Evolutionary conservation across 371 early-diverging fungal species (phyloP).

Genomic region (Mortierella sp.): DNA sequence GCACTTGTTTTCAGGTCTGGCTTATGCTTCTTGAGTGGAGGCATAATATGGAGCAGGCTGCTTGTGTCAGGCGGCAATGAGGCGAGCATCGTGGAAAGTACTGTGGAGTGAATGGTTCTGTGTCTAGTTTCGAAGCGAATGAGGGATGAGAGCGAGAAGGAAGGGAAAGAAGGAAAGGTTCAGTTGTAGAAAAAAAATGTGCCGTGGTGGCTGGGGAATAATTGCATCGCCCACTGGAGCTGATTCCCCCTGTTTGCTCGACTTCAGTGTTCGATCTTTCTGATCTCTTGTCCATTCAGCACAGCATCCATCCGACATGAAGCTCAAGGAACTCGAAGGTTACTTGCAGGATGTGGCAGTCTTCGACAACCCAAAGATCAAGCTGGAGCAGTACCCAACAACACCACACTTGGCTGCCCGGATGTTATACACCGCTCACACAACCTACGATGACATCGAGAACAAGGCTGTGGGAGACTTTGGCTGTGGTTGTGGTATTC

Average conservation of each 20-base stretch:
- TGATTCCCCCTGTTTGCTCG: neutral
- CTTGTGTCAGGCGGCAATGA: slow-evolving; percentile 4
- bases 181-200: slow-evolving; percentile 4
- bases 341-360: slow-evolving; percentile 77
- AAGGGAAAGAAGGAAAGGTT: neutral
- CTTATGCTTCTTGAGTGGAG: slow-evolving; percentile 29
- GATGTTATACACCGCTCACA: slow-evolving; percentile 85
- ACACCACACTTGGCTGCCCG: slow-evolving; percentile 86
- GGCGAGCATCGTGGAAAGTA: neutral
- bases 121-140: neutral
- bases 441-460: slow-evolving; percentile 80
- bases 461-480: slow-evolving; percentile 81
- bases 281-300: neutral
- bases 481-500: slow-evolving; percentile 87
- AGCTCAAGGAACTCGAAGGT: slow-evolving; percentile 80
- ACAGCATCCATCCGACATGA: slow-evolving; percentile 58
- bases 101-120: neutral
- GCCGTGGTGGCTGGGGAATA: slow-evolving; percentile 27
- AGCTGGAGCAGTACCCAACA: slow-evolving; percentile 89
- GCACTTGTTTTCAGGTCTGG: slow-evolving; percentile 19
- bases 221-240: too few species aligned
- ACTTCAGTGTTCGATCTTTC: neutral
- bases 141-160: neutral
- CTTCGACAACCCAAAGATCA: slow-evolving; percentile 83
- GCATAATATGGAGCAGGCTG: slow-evolving; percentile 3